Evolutionary conservation across 176 grass and related monocot genomes (phyloP).

Genomic region (Hyparrhenia diplandra): DNA sequence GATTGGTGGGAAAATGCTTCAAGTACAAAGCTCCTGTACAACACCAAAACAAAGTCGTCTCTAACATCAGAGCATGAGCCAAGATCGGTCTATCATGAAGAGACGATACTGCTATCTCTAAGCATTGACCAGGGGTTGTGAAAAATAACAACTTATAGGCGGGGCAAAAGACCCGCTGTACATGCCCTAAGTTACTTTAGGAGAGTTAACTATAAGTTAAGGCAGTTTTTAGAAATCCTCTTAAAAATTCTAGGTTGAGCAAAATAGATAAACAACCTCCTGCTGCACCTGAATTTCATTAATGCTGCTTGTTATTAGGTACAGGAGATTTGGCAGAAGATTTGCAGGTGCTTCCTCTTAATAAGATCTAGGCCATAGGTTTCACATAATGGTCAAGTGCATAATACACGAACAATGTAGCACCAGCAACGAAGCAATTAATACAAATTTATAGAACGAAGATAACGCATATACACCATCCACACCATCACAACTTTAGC

Average conservation of each 20-base stretch:
- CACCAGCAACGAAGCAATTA: neutral
- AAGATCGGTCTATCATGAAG: too few relatives aligned
- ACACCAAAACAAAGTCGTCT: too few relatives aligned
- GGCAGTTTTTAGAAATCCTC: too few relatives aligned
- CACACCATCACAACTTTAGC: neutral
- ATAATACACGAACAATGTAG: neutral
- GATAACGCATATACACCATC: neutral
- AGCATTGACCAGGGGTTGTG: too few relatives aligned
- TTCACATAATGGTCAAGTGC: neutral
- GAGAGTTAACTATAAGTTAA: too few relatives aligned
- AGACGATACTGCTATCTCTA: too few relatives aligned
- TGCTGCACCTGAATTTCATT: neutral
- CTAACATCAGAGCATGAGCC: too few relatives aligned
- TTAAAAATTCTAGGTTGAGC: neutral
- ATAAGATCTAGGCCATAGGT: neutral
- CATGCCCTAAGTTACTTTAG: too few relatives aligned
- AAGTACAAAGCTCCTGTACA: too few relatives aligned
- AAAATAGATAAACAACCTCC: neutral
- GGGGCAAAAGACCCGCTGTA: too few relatives aligned
- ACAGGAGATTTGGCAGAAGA: neutral
- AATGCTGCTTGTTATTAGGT: neutral
- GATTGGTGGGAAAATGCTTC: too few relatives aligned
- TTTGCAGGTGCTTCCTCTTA: neutral
- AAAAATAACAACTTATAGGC: too few relatives aligned
- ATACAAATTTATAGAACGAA: neutral